Percentiles rank a stretch among this genome's conserved stretches.
These are phyloP conservation scores for Sarocladiaceae sp. DNA, from an alignment of 2,329 filamentous ascomycete species.

Conservation along the genomic window DNA sequence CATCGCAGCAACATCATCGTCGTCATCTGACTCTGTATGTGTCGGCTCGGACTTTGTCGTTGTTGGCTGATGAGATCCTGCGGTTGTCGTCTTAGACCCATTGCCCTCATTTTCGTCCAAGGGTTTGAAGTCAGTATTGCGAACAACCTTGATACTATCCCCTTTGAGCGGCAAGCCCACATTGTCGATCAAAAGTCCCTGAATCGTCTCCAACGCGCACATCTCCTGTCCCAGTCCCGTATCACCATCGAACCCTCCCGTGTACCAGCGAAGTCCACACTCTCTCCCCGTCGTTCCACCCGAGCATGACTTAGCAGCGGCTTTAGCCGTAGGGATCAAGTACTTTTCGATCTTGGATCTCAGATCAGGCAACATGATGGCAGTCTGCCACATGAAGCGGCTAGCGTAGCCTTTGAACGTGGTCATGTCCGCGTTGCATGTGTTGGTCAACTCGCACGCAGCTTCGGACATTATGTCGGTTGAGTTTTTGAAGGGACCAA, in stretches of 20 bases:
- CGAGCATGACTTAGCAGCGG: conserved; percentile 46
- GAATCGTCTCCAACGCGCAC: conserved; percentile 52
- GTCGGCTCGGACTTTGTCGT: background rate
- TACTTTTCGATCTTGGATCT: conserved; percentile 34
- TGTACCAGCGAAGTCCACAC: conserved; percentile 54
- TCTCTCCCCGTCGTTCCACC: conserved; percentile 38
- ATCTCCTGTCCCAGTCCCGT: conserved; percentile 53
- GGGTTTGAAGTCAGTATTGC: conserved; percentile 11
- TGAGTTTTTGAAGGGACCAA: conserved; percentile 45
- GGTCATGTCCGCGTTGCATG: conserved; percentile 60
- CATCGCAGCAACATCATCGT: background rate
- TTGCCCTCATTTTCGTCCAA: background rate
- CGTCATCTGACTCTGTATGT: background rate
- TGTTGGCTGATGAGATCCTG: background rate
- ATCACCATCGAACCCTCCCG: conserved; percentile 44
- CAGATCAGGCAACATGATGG: conserved; percentile 53
- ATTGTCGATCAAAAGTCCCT: conserved; percentile 41
- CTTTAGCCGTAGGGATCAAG: conserved; percentile 41
- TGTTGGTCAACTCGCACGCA: conserved; percentile 55
- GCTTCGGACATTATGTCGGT: conserved; percentile 62
- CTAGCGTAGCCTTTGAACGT: conserved; percentile 66
- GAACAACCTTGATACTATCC: conserved; percentile 34
- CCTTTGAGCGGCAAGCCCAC: conserved; percentile 35
- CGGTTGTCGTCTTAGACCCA: too few relatives aligned
- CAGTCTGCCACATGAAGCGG: conserved; percentile 58